Conservation (phyloP, 768 basidiomycete genomes). For the Suillus spraguei region DNA sequence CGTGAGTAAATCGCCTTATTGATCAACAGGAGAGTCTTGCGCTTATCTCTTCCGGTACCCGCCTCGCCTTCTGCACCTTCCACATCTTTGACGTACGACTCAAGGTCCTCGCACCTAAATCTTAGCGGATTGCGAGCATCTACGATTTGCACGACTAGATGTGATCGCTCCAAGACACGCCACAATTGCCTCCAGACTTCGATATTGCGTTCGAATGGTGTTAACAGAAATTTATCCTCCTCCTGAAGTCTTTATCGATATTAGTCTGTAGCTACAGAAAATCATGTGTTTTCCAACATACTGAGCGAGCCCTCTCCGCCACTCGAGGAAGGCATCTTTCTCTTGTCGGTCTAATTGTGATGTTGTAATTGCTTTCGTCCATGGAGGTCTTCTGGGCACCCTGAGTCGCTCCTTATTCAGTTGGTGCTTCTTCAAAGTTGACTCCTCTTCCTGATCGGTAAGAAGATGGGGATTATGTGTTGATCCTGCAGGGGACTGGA, state of each 20-base stretch:
- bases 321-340: conserved; percentile 87
- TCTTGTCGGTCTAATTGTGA: conserved; percentile 87
- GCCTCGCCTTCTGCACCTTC: conserved; percentile 81
- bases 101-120: conserved; percentile 92
- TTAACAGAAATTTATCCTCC: conserved; percentile 82
- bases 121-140: conserved; percentile 93
- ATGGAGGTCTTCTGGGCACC: conserved; percentile 88
- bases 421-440: conserved; percentile 69
- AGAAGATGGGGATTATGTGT: conserved; percentile 86
- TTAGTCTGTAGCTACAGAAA: background rate
- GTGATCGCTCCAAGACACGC: conserved; percentile 94
- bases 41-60: conserved; percentile 71
- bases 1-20: conserved; percentile 97
- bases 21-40: conserved; percentile 81
- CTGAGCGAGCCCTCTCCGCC: conserved; percentile 92
- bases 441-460: conserved; percentile 78
- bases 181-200: conserved; percentile 99
- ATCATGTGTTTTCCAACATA: conserved; percentile 42
- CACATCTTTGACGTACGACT: conserved; percentile 82
- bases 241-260: conserved; percentile 74
- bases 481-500: conserved; percentile 52
- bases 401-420: conserved; percentile 75
- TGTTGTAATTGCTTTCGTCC: conserved; percentile 81
- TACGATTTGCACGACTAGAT: conserved; percentile 93
- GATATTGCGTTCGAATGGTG: conserved; percentile 95